Percentiles rank a stretch among this genome's conserved stretches.
Evolutionary conservation across 2,329 filamentous ascomycete species (phyloP).

Genomic region (Torrubiellomyces zombiae): DNA sequence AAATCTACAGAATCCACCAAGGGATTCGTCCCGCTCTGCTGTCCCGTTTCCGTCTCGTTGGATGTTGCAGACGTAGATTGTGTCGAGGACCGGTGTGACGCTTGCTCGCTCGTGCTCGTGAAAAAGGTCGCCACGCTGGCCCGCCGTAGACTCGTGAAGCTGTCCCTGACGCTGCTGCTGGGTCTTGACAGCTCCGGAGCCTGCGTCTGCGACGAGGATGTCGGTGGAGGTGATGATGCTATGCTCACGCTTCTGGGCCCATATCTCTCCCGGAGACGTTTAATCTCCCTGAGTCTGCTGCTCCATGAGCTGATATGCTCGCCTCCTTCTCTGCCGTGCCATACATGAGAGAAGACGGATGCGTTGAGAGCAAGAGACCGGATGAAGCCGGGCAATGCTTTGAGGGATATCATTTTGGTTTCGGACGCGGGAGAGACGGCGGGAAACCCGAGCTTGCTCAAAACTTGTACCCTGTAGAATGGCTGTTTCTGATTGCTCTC

Average conservation of each 20-base stretch:
- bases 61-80: constrained; percentile 35
- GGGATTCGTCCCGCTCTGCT: constrained; percentile 13
- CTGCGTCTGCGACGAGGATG: constrained; percentile 8
- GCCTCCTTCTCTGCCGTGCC: constrained; percentile 58
- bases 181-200: constrained; percentile 5
- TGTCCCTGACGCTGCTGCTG: constrained; percentile 33
- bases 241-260: constrained; percentile 21
- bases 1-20: constrained; percentile 22
- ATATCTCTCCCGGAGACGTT: constrained; percentile 58
- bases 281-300: constrained; percentile 70
- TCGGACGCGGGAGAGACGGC: constrained; percentile 81
- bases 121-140: constrained; percentile 52
- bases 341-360: constrained; percentile 85
- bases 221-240: constrained; percentile 12
- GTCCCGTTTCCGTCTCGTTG: constrained; percentile 34
- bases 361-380: constrained; percentile 83
- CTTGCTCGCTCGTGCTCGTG: constrained; percentile 36
- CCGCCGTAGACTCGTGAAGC: constrained; percentile 41
- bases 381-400: constrained; percentile 70
- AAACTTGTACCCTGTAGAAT: constrained; percentile 81
- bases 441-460: constrained; percentile 78
- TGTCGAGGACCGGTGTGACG: constrained; percentile 41
- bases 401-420: constrained; percentile 74
- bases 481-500: constrained; percentile 22
- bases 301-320: constrained; percentile 86